Evolutionary conservation across 208 protist species (phyloP).

Genomic region (Acanthamoeba castellanii): DNA sequence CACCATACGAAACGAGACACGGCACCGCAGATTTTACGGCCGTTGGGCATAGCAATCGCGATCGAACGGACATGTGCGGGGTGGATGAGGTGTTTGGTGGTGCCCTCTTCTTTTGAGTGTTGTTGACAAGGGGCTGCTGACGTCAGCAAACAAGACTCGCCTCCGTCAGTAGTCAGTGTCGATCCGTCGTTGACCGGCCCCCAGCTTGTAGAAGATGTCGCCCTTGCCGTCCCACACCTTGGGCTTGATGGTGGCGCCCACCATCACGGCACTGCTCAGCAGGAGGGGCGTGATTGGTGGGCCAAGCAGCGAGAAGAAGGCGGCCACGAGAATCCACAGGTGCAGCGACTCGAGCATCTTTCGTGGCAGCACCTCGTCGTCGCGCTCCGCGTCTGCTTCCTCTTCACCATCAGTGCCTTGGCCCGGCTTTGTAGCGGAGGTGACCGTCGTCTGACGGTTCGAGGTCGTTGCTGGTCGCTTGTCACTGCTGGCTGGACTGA

Average conservation of each 20-base stretch:
- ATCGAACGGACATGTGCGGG: neutral
- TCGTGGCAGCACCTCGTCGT: slow-evolving; percentile 40
- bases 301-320: slow-evolving; percentile 33
- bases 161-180: slow-evolving; percentile 4
- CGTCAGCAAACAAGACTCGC: neutral
- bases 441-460: neutral
- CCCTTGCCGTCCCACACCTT: slow-evolving; percentile 66
- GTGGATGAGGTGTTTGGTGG: neutral
- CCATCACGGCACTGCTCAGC: slow-evolving; percentile 24
- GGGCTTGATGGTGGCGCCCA: slow-evolving; percentile 63
- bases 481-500: neutral
- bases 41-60: no score
- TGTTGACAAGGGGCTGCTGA: neutral
- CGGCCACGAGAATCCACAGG: slow-evolving; percentile 43
- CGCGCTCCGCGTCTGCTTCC: no score
- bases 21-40: no score
- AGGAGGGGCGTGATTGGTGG: slow-evolving; percentile 52
- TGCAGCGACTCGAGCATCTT: neutral
- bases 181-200: slow-evolving; percentile 2
- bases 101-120: neutral
- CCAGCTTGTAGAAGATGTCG: slow-evolving; percentile 67
- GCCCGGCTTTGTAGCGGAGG: neutral
- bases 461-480: neutral
- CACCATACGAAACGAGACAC: no score
- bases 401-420: neutral